These are phyloP conservation scores for Fusarium sp. DNA, from an alignment of 2,329 filamentous ascomycete genomes.

Conservation along the genomic window DNA sequence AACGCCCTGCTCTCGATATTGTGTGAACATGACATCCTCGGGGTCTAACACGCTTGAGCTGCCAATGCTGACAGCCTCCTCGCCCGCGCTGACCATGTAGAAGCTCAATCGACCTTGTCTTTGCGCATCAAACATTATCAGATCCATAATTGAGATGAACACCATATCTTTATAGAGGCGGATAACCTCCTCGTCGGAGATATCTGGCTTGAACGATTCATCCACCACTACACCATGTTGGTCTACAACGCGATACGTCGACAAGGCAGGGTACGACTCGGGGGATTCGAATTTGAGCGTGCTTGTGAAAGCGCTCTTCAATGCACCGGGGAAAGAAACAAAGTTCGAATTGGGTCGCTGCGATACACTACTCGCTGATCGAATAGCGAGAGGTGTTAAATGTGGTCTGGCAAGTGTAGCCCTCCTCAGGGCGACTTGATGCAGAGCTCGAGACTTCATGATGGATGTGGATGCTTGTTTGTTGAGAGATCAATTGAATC, in stretches of 20 bases:
- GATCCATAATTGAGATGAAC: constrained; percentile 84
- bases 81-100: constrained; percentile 96
- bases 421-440: constrained; percentile 47
- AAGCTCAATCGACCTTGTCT: constrained; percentile 93
- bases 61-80: constrained; percentile 93
- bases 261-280: constrained; percentile 77
- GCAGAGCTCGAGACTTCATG: constrained; percentile 53
- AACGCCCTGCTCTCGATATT: constrained; percentile 94
- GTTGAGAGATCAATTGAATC: constrained; percentile 4
- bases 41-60: constrained; percentile 84
- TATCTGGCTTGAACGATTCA: constrained; percentile 73
- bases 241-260: constrained; percentile 92
- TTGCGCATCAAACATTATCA: constrained; percentile 98
- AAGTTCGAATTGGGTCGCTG: constrained; percentile 67
- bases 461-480: constrained; percentile 14
- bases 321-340: constrained; percentile 89
- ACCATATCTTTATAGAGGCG: constrained; percentile 75
- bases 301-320: constrained; percentile 92
- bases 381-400: constrained; percentile 43
- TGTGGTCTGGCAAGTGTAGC: constrained; percentile 41
- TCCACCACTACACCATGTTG: constrained; percentile 89
- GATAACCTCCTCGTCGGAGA: constrained; percentile 71
- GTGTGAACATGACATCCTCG: constrained; percentile 91
- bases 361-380: constrained; percentile 63
- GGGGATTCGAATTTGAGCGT: constrained; percentile 82